phyloP scores from a whole-genome alignment of 768 basidiomycete genomes.

The Termitomyces bulborhizus region DNA sequence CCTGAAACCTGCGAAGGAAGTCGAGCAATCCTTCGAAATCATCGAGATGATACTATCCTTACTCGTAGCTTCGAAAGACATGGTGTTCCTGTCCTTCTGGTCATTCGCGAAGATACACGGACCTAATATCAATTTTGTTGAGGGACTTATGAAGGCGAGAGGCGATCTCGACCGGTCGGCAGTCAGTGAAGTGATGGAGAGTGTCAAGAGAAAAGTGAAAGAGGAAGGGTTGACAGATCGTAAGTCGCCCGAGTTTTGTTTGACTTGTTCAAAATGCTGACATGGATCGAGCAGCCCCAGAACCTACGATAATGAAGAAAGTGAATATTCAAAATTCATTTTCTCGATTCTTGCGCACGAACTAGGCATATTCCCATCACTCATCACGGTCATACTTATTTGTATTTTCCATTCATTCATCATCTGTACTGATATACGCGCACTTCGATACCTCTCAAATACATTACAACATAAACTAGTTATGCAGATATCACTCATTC shows the following conservation, averaged over 20 bases:
- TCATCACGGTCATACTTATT: conserved; percentile 5
- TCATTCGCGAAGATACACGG: conserved; percentile 91
- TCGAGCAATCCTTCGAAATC: conserved; percentile 81
- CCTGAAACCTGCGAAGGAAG: conserved; percentile 70
- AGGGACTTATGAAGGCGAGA: conserved; percentile 82
- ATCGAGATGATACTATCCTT: conserved; percentile 78
- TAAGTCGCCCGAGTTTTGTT: conserved; percentile 36
- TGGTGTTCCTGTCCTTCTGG: conserved; percentile 92
- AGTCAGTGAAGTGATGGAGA: conserved; percentile 89
- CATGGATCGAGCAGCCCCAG: conserved; percentile 45
- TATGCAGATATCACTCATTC: conserved; percentile 25
- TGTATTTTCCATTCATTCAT: conserved; percentile 2
- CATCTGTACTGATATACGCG: conserved; percentile 16
- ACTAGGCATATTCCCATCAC: conserved; percentile 18
- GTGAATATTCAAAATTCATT: conserved; percentile 70
- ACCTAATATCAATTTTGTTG: conserved; percentile 87
- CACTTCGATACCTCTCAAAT: conserved; percentile 10
- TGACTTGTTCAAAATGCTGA: neutral
- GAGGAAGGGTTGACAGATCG: conserved; percentile 82
- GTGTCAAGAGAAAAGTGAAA: conserved; percentile 86
- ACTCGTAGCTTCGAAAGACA: conserved; percentile 79
- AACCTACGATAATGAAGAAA: conserved; percentile 91
- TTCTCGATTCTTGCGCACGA: conserved; percentile 62
- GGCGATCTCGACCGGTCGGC: conserved; percentile 88
- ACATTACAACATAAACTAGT: conserved; percentile 12